phyloP scores from a whole-genome alignment of 495 filamentous ascomycete species.

The Trichoderma orchidacearum region DNA sequence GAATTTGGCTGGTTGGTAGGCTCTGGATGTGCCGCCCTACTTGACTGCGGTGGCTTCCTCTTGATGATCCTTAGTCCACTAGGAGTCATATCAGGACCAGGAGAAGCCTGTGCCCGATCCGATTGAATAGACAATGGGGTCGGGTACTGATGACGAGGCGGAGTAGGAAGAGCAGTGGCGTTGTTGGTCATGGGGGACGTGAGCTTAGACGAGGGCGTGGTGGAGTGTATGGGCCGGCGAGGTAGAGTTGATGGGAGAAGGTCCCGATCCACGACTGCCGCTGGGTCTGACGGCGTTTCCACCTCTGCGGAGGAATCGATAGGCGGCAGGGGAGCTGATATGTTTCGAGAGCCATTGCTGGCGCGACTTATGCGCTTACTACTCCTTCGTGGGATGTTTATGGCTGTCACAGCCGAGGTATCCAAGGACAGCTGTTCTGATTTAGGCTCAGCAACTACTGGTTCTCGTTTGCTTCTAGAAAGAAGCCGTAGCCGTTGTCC shows the following conservation, averaged over 20 bases:
- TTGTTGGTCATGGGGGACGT: constrained; percentile 5
- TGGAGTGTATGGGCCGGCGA: constrained; percentile 1
- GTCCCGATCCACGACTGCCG: background rate
- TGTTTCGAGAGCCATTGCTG: background rate
- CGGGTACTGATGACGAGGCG: constrained; percentile 1
- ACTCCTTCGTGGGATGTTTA: constrained; percentile 32
- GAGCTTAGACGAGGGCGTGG: constrained; percentile 8
- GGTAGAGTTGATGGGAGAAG: background rate
- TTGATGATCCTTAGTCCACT: background rate
- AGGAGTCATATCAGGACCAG: background rate
- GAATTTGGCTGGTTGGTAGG: constrained; percentile 2
- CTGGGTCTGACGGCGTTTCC: background rate
- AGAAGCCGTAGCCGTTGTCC: background rate
- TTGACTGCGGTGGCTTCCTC: constrained; percentile 4
- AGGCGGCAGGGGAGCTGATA: background rate
- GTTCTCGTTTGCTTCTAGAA: background rate
- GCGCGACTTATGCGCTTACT: constrained; percentile 12
- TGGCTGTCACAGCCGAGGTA: constrained; percentile 21
- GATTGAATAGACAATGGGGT: background rate
- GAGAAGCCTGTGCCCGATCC: background rate
- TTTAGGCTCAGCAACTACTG: background rate
- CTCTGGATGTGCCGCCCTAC: background rate
- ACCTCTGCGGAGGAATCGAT: background rate
- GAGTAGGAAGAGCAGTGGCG: constrained; percentile 18
- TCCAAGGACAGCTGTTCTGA: constrained; percentile 10